phyloP scores from a whole-genome alignment of 371 early-diverging fungal genomes.

The Mortierella polycephala region DNA sequence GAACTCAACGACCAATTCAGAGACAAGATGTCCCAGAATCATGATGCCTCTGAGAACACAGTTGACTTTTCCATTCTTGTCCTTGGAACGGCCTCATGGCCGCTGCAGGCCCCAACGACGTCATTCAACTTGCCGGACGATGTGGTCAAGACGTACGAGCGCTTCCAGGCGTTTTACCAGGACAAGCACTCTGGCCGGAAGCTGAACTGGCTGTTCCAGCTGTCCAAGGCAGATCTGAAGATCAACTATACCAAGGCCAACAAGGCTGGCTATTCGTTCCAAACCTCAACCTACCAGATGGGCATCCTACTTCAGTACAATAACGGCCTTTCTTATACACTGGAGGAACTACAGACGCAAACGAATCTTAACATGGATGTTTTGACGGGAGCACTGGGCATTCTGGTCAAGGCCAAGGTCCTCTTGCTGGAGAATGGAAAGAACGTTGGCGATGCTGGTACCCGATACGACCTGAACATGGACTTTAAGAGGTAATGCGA shows the following conservation, averaged over 20 bases:
- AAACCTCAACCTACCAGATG: slow-evolving; percentile 91
- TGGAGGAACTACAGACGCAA: slow-evolving; percentile 68
- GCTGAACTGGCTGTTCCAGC: slow-evolving; percentile 93
- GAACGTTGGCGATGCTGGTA: slow-evolving; percentile 62
- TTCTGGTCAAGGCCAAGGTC: slow-evolving; percentile 87
- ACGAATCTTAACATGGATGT: slow-evolving; percentile 81
- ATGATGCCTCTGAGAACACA: slow-evolving; percentile 57
- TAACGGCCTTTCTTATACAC: slow-evolving; percentile 68
- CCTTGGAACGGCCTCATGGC: slow-evolving; percentile 91
- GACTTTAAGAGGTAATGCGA: slow-evolving; percentile 80
- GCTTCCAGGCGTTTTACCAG: slow-evolving; percentile 86
- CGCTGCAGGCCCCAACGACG: slow-evolving; percentile 81
- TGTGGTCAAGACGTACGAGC: slow-evolving; percentile 79
- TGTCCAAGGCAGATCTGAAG: slow-evolving; percentile 89
- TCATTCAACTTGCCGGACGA: slow-evolving; percentile 87
- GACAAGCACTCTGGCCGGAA: slow-evolving; percentile 86
- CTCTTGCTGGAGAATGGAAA: slow-evolving; percentile 63
- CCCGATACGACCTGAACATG: slow-evolving; percentile 79
- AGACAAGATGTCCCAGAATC: slow-evolving; percentile 58
- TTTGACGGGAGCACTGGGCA: slow-evolving; percentile 75
- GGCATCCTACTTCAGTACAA: slow-evolving; percentile 90
- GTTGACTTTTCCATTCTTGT: slow-evolving; percentile 91
- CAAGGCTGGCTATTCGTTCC: slow-evolving; percentile 79
- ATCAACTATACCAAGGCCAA: slow-evolving; percentile 77
- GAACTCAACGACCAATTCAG: slow-evolving; percentile 83